A percentile compares a stretch with the other conserved stretches of the same genome.
Evolutionary conservation across 2,329 filamentous ascomycete genomes (phyloP).

Genomic region (Xylariales sp.): DNA sequence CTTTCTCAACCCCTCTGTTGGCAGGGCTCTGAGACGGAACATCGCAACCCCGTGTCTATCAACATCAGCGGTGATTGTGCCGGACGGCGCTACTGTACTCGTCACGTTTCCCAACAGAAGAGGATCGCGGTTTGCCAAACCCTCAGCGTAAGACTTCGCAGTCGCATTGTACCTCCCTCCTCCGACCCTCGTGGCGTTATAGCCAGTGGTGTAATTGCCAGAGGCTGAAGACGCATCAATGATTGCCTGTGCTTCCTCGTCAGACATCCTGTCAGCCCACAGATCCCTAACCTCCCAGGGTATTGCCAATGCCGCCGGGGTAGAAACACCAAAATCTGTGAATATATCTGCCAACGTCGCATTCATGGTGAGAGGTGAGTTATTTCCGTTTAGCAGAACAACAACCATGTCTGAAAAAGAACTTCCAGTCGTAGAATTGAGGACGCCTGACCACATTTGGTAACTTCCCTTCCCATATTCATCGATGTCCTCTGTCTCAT

Average conservation of each 20-base stretch:
- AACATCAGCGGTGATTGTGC: slow-evolving; percentile 38
- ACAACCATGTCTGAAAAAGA: slow-evolving; percentile 39
- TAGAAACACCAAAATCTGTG: slow-evolving; percentile 37
- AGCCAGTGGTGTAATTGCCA: slow-evolving; percentile 20
- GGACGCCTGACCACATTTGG: slow-evolving; percentile 43
- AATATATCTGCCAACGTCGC: slow-evolving; percentile 50
- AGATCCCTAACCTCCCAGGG: slow-evolving; percentile 51
- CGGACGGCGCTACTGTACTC: slow-evolving; percentile 34
- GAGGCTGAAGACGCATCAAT: slow-evolving; percentile 34
- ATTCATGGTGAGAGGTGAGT: slow-evolving; percentile 38
- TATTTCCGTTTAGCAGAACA: slow-evolving; percentile 44
- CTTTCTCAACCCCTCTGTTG: slow-evolving; percentile 25
- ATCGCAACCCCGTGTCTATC: slow-evolving; percentile 45
- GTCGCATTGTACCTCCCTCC: slow-evolving; percentile 42
- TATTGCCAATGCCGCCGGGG: slow-evolving; percentile 34
- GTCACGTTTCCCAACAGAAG: slow-evolving; percentile 43
- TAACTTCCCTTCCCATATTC: slow-evolving; percentile 39
- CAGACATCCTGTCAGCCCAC: slow-evolving; percentile 50
- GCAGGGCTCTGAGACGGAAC: slow-evolving; percentile 37
- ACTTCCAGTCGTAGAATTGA: slow-evolving; percentile 35
- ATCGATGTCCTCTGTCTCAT: slow-evolving; percentile 18
- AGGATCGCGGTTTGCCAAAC: slow-evolving; percentile 35
- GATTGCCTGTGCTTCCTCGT: slow-evolving; percentile 37
- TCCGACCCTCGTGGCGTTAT: neutral
- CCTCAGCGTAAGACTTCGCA: slow-evolving; percentile 41